Conservation (phyloP, 2,329 filamentous ascomycete genomes). For the Verticillium longisporum region DNA sequence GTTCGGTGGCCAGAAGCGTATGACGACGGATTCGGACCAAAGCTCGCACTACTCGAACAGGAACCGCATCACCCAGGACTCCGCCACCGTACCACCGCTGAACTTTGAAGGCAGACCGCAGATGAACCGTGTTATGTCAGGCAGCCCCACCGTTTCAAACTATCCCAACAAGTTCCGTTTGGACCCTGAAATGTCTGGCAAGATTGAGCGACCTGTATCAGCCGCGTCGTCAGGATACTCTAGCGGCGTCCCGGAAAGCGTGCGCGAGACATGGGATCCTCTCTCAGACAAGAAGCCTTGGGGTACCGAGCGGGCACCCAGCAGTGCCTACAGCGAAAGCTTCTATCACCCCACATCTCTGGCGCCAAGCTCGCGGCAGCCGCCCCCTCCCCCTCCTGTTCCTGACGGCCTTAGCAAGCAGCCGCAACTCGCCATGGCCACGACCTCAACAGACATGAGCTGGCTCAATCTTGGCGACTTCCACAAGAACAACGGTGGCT, state of each 20-base stretch:
- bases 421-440: constrained; percentile 42
- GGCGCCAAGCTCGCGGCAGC: constrained; percentile 24
- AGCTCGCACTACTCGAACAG: constrained; percentile 50
- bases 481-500: constrained; percentile 12
- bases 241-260: constrained; percentile 59
- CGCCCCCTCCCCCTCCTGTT: constrained; percentile 19
- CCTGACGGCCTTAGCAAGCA: constrained; percentile 35
- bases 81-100: constrained; percentile 64
- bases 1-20: constrained; percentile 42
- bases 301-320: constrained; percentile 42
- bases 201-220: constrained; percentile 52
- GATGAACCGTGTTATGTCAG: constrained; percentile 60
- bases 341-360: constrained; percentile 35
- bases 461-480: constrained; percentile 66
- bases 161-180: constrained; percentile 44
- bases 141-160: constrained; percentile 62
- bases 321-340: constrained; percentile 43
- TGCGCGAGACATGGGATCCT: constrained; percentile 50
- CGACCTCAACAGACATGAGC: constrained; percentile 62
- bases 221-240: constrained; percentile 50
- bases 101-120: constrained; percentile 56
- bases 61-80: constrained; percentile 53
- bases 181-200: constrained; percentile 52
- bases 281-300: constrained; percentile 37
- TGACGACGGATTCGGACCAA: constrained; percentile 46